These are phyloP conservation scores for Verruconis gallopava DNA, from an alignment of 2,329 filamentous ascomycete species.

Conservation along the genomic window DNA sequence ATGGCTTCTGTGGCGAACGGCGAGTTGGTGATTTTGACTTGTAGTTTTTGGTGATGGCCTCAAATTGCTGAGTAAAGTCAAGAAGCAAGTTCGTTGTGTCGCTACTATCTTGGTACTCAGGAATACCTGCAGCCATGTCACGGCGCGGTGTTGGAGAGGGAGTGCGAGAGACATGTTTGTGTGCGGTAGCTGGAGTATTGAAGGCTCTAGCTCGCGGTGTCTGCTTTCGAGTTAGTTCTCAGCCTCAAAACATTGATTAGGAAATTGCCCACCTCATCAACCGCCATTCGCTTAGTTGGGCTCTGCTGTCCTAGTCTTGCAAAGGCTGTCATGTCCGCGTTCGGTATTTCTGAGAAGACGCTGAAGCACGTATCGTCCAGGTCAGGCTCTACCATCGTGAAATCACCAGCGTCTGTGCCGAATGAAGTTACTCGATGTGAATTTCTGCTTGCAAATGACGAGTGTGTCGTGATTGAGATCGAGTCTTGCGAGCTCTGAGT, in stretches of 20 bases:
- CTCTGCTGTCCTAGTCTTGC: slow-evolving; percentile 52
- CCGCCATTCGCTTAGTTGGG: slow-evolving; percentile 27
- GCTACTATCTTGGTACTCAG: slow-evolving; percentile 28
- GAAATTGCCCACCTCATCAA: slow-evolving; percentile 16
- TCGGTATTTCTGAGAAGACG: slow-evolving; percentile 74
- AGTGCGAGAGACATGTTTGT: slow-evolving; percentile 27
- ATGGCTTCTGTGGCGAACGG: slow-evolving; percentile 32
- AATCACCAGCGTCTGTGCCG: slow-evolving; percentile 12
- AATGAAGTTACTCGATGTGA: background rate
- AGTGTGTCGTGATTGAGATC: background rate
- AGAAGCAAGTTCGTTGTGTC: slow-evolving; percentile 67
- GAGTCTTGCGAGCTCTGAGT: slow-evolving; percentile 1
- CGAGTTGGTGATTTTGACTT: slow-evolving; percentile 2
- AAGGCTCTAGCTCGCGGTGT: slow-evolving; percentile 25
- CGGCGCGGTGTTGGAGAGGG: slow-evolving; percentile 40
- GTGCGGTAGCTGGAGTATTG: slow-evolving; percentile 38
- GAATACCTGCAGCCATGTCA: slow-evolving; percentile 27
- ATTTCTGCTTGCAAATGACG: background rate
- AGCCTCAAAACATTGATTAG: background rate
- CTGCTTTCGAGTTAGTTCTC: slow-evolving; percentile 1
- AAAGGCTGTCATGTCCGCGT: slow-evolving; percentile 65
- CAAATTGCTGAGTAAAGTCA: slow-evolving; percentile 71
- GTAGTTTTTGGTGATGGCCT: slow-evolving; percentile 21
- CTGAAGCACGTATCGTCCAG: slow-evolving; percentile 67
- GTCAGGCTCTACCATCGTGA: slow-evolving; percentile 14